Percentiles rank a stretch among this genome's conserved stretches.
These are phyloP conservation scores for Arthromyces matolae DNA, from an alignment of 768 basidiomycete genomes.

Conservation along the genomic window DNA sequence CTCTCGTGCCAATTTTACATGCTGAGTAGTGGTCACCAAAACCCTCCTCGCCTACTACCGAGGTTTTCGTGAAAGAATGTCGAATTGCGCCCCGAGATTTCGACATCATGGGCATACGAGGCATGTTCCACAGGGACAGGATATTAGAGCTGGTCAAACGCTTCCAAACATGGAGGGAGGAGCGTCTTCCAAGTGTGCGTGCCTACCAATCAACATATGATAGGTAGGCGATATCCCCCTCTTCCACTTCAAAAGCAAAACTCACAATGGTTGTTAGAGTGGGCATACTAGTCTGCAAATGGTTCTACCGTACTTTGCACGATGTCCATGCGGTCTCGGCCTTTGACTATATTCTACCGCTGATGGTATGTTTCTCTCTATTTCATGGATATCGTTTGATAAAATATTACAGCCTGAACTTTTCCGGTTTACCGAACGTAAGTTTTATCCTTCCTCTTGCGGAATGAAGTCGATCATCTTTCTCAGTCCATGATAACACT, in stretches of 20 bases:
- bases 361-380: conserved; percentile 54
- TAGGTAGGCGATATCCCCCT: conserved; percentile 38
- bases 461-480: neutral
- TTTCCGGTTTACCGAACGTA: conserved; percentile 72
- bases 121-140: conserved; percentile 55
- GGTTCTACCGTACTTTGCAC: conserved; percentile 72
- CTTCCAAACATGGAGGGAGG: conserved; percentile 67
- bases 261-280: no score
- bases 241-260: no score
- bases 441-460: conserved; percentile 9
- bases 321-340: conserved; percentile 72
- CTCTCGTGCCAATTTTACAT: conserved; percentile 7
- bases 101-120: conserved; percentile 76
- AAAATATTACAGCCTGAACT: conserved; percentile 55
- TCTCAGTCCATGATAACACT: conserved; percentile 66
- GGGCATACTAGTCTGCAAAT: conserved; percentile 67
- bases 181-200: conserved; percentile 68
- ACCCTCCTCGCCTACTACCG: conserved; percentile 56
- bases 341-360: conserved; percentile 79
- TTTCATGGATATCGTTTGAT: neutral
- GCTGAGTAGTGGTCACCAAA: conserved; percentile 68
- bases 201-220: conserved; percentile 89
- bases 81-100: conserved; percentile 47
- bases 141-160: conserved; percentile 57
- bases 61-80: conserved; percentile 68